phyloP scores from a whole-genome alignment of 192 early-diverging fungal species.

The Gaertneriomyces semiglobifer region DNA sequence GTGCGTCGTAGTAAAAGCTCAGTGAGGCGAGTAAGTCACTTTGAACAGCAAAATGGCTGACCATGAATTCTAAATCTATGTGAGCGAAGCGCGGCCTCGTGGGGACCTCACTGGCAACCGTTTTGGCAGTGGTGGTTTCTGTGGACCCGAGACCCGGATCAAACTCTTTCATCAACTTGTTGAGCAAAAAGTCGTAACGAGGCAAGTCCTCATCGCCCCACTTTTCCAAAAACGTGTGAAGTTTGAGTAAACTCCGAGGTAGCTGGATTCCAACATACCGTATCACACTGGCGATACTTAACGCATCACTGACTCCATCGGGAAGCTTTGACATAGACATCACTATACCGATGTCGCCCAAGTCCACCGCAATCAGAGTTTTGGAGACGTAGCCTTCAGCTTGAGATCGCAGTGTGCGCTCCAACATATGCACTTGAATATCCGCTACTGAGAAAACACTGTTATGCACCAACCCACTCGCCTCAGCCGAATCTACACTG shows the following conservation, averaged over 20 bases:
- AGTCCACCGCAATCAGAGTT: slow-evolving; percentile 17
- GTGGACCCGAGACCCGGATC: slow-evolving; percentile 31
- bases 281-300: slow-evolving; percentile 10
- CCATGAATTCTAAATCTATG: slow-evolving; percentile 52
- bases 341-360: neutral
- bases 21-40: slow-evolving; percentile 67
- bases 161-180: slow-evolving; percentile 65
- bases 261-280: slow-evolving; percentile 25
- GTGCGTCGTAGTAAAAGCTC: slow-evolving; percentile 54
- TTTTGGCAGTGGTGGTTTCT: neutral
- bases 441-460: slow-evolving; percentile 10
- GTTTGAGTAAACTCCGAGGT: slow-evolving; percentile 61
- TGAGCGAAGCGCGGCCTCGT: neutral
- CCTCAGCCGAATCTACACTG: neutral
- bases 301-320: neutral
- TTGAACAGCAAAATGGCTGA: slow-evolving; percentile 54
- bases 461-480: slow-evolving; percentile 4
- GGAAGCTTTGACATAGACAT: slow-evolving; percentile 2
- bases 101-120: neutral
- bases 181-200: slow-evolving; percentile 67
- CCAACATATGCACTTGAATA: slow-evolving; percentile 18
- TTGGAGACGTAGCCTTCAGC: neutral
- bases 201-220: slow-evolving; percentile 62
- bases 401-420: slow-evolving; percentile 1
- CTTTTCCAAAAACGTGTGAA: slow-evolving; percentile 72